Evolutionary conservation across 2,329 filamentous ascomycete species (phyloP), one percentile per base, ranked within the genome.

Genomic region (Coniosporium tulheliwenetii): DNA sequence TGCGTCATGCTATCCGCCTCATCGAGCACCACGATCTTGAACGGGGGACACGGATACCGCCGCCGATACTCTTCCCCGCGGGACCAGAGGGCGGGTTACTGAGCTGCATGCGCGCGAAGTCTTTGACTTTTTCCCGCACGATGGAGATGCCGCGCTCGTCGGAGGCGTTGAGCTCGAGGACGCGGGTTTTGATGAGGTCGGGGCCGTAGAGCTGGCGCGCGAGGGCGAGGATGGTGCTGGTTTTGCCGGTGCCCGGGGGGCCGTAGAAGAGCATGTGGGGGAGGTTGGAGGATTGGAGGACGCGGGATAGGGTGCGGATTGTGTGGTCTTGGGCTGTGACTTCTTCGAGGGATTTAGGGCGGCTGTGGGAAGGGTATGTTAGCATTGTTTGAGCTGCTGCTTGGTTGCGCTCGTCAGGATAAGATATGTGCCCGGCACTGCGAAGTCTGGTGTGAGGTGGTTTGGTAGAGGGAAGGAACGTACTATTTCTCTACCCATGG

Each of bases 401-500:
- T n/a, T n/a, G n/a, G n/a, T n/a, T n/a, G n/a, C n/a, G n/a, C n/a
- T n/a, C n/a, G n/a, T n/a, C n/a, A 26, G 19, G 19, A 26, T 26
- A 7, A 7, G 7, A 7, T 7, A 26, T 26, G 19, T 26, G 7
- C 7, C 19, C 7, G 19, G 19, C 19, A 26, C 7, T 26, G 19
- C 7, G 19, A 3, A 7, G 19, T 7, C 19, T 26, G 19, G 19
- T 7, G 7, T 7, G 7, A 26, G 19, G 19, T 26, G 4, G 4
- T 3, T 26, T 3, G 19, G 19, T 26, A 7, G 19, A 26, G 19
- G 19, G 7, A 7, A 26, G 3, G 14, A 31, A 46, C 57, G 42
- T 69, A 94, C 89, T 95, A 96, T 83, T 96, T 96, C 68, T 96
- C 91, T 40, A 96, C 89, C 91, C 91, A 98, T 53, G 91, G 91